Evolutionary conservation across 2,329 filamentous ascomycete species (phyloP).

Genomic region (Byssochlamys sp.): DNA sequence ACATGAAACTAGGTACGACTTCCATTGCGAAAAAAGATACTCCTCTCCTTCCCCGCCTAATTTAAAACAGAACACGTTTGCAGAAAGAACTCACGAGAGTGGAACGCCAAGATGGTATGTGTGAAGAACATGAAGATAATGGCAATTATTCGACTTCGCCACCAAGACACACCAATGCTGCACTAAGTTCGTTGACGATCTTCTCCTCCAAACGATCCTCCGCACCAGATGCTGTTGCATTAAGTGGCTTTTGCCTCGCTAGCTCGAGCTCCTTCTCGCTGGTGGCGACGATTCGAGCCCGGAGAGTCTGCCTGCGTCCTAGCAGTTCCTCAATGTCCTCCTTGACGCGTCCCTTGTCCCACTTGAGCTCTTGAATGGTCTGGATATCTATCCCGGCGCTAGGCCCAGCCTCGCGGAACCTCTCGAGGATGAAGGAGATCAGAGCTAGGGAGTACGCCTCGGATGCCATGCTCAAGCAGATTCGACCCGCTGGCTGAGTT

Average conservation of each 20-base stretch:
- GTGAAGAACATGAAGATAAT: background rate
- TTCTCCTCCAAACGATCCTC: slow-evolving; percentile 67
- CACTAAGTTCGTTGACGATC: slow-evolving; percentile 59
- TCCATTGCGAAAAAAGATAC: background rate
- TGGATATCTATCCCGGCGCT: slow-evolving; percentile 48
- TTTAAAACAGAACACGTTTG: background rate
- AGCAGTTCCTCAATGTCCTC: slow-evolving; percentile 82
- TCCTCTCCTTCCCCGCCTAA: background rate
- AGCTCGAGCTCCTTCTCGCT: slow-evolving; percentile 63
- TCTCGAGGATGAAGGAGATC: slow-evolving; percentile 61
- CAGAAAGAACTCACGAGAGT: background rate
- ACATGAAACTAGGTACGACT: background rate
- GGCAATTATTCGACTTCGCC: slow-evolving; percentile 24
- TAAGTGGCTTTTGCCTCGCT: slow-evolving; percentile 33
- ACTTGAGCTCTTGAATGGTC: slow-evolving; percentile 63
- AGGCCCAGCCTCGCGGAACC: slow-evolving; percentile 55
- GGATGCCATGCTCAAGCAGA: slow-evolving; percentile 63
- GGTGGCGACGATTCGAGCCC: slow-evolving; percentile 63
- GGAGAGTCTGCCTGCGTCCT: slow-evolving; percentile 56
- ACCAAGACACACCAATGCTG: slow-evolving; percentile 36
- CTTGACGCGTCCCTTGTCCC: slow-evolving; percentile 61
- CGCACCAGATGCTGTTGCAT: slow-evolving; percentile 34
- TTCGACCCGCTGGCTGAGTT: slow-evolving; percentile 44
- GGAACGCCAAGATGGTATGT: background rate
- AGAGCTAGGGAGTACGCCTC: slow-evolving; percentile 73